phyloP scores from a whole-genome alignment of 768 basidiomycete species.

The Hypholoma sublateritium region DNA sequence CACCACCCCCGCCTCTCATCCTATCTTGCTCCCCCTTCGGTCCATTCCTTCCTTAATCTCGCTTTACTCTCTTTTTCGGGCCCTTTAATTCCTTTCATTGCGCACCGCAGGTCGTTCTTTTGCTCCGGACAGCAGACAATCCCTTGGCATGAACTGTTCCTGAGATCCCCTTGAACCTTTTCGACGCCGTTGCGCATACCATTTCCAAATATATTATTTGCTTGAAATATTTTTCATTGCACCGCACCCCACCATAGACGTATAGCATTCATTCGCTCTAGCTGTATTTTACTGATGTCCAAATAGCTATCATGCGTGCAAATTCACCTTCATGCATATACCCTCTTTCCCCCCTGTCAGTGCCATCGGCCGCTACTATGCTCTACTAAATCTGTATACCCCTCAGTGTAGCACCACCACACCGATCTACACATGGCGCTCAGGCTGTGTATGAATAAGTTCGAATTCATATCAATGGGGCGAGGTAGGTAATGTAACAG shows the following conservation, averaged over 20 bases:
- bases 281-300: not conserved
- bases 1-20: not conserved
- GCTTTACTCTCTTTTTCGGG: not conserved
- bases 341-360: not conserved
- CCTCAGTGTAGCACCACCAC: too few relatives aligned
- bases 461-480: too few relatives aligned
- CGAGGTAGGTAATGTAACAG: too few relatives aligned
- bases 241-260: not conserved
- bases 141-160: not conserved
- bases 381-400: too few relatives aligned
- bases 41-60: constrained; percentile 8
- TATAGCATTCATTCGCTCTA: not conserved
- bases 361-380: too few relatives aligned
- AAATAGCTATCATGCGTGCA: not conserved
- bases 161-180: not conserved
- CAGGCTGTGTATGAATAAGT: too few relatives aligned
- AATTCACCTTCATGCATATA: not conserved
- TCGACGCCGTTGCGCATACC: not conserved
- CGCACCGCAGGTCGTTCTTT: not conserved
- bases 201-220: not conserved
- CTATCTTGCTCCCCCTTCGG: constrained; percentile 6
- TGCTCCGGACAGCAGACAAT: not conserved
- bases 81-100: not conserved
- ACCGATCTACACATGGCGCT: too few relatives aligned
- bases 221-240: not conserved